Evolutionary conservation across 2,329 filamentous ascomycete genomes (phyloP).

Genomic region (Dactylellina leptospora): DNA sequence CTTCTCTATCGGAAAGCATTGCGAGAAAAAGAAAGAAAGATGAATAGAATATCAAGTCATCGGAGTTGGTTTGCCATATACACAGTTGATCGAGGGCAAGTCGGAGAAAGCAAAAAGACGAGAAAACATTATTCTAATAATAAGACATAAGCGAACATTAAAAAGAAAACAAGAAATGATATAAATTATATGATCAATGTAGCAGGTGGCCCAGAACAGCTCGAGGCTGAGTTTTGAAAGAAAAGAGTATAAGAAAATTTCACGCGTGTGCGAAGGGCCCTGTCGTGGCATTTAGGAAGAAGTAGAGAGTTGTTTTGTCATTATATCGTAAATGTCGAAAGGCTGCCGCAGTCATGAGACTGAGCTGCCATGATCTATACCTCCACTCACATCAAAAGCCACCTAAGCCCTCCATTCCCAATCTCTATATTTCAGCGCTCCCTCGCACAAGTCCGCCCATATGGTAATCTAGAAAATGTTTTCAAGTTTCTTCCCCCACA

Average conservation of each 20-base stretch:
- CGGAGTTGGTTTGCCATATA: constrained; percentile 31
- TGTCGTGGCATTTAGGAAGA: not conserved
- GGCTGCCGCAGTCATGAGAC: too few relatives aligned
- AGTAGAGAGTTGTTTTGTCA: constrained; percentile 23
- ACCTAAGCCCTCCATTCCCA: too few relatives aligned
- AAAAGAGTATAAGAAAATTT: not conserved
- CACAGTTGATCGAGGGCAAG: constrained; percentile 22
- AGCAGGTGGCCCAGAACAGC: too few relatives aligned
- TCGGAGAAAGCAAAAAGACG: constrained; percentile 28
- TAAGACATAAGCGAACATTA: constrained; percentile 51
- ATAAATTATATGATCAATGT: too few relatives aligned
- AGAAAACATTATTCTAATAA: constrained; percentile 49
- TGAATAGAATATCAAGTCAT: not conserved
- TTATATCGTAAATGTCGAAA: not conserved
- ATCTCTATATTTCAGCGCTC: not conserved
- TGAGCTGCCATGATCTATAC: too few relatives aligned
- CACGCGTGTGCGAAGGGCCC: not conserved
- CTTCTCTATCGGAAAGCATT: too few relatives aligned
- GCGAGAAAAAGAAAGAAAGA: not conserved
- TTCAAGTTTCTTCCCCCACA: not conserved
- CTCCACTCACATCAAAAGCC: too few relatives aligned
- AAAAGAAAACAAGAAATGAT: constrained; percentile 29
- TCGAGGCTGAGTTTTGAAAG: too few relatives aligned
- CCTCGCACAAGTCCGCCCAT: constrained; percentile 15
- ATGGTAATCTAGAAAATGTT: constrained; percentile 17